Percentiles rank a stretch among this genome's conserved stretches.
Conservation (phyloP, 768 basidiomycete species). For the Mycena filopes region DNA sequence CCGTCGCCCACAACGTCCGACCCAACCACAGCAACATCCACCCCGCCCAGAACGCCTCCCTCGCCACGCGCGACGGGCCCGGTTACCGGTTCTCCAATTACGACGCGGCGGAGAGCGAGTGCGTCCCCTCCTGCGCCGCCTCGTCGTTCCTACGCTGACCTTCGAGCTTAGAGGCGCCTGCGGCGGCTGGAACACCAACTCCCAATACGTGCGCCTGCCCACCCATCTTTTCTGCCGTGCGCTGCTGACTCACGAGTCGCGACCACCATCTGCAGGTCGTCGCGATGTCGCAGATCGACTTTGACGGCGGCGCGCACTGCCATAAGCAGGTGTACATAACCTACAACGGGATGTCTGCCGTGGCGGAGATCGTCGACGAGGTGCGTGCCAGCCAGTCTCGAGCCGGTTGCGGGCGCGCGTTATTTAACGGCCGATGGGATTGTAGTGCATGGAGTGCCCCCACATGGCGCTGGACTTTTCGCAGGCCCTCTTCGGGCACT, state of each 20-base stretch:
- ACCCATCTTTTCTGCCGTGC: no score
- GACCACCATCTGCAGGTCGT: conserved; percentile 13
- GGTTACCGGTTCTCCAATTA: conserved; percentile 19
- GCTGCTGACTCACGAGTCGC: background rate
- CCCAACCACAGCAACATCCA: background rate
- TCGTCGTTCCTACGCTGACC: background rate
- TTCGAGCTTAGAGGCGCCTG: conserved; percentile 14
- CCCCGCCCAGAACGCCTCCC: background rate
- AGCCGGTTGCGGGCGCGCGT: conserved; percentile 16
- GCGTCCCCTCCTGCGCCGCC: background rate
- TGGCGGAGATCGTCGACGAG: conserved; percentile 48
- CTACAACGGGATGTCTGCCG: conserved; percentile 40
- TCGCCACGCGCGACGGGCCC: background rate
- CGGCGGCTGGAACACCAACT: conserved; percentile 5
- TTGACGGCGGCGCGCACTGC: conserved; percentile 42
- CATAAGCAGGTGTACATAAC: conserved; percentile 49
- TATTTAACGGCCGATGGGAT: background rate
- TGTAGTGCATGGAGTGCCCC: conserved; percentile 46
- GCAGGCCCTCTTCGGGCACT: conserved; percentile 49
- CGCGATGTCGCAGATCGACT: conserved; percentile 34
- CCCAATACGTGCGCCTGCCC: conserved; percentile 16
- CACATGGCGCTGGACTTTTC: conserved; percentile 51
- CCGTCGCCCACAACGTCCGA: conserved; percentile 7
- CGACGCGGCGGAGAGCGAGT: conserved; percentile 1
- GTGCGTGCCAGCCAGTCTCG: no score